These are phyloP conservation scores for Penicillium palitans DNA, from an alignment of 2,329 filamentous ascomycete genomes.

Conservation along the genomic window DNA sequence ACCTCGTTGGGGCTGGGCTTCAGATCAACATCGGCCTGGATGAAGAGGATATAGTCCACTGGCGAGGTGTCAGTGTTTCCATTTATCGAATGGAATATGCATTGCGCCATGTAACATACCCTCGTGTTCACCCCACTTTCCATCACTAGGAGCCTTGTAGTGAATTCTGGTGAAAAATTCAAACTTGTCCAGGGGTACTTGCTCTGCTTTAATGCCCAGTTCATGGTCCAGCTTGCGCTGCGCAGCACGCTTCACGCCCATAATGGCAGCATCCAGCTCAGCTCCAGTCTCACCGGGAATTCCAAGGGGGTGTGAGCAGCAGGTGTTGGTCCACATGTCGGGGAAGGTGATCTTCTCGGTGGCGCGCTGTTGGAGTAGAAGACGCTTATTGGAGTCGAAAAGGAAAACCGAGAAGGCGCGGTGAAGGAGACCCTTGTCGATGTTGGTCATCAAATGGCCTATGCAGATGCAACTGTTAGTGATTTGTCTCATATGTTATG, in stretches of 20 bases:
- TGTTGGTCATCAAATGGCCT: slow-evolving; percentile 99
- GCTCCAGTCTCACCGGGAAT: slow-evolving; percentile 88
- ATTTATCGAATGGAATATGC: neutral
- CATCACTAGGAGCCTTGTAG: slow-evolving; percentile 95
- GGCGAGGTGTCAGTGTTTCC: neutral
- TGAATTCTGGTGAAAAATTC: slow-evolving; percentile 94
- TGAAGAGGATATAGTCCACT: slow-evolving; percentile 98
- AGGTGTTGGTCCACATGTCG: slow-evolving; percentile 99
- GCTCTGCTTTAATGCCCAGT: slow-evolving; percentile 82
- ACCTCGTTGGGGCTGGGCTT: slow-evolving; percentile 85
- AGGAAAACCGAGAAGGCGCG: slow-evolving; percentile 97
- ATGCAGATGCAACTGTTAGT: slow-evolving; percentile 15
- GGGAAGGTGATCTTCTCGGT: slow-evolving; percentile 98
- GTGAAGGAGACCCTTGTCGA: slow-evolving; percentile 91
- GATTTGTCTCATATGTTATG: slow-evolving; percentile 3
- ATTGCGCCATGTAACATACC: slow-evolving; percentile 57
- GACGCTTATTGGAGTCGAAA: slow-evolving; percentile 88
- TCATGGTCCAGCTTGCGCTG: slow-evolving; percentile 94
- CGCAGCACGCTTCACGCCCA: slow-evolving; percentile 86
- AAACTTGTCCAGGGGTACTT: slow-evolving; percentile 90
- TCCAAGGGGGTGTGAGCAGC: slow-evolving; percentile 94
- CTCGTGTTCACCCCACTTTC: slow-evolving; percentile 98
- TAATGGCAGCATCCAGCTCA: slow-evolving; percentile 74
- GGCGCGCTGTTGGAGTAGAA: slow-evolving; percentile 93
- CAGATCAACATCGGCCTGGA: slow-evolving; percentile 87